Percentiles rank a stretch among this genome's conserved stretches.
Evolutionary conservation across 2,329 filamentous ascomycete species (phyloP).

Genomic region (Neurospora sp.): DNA sequence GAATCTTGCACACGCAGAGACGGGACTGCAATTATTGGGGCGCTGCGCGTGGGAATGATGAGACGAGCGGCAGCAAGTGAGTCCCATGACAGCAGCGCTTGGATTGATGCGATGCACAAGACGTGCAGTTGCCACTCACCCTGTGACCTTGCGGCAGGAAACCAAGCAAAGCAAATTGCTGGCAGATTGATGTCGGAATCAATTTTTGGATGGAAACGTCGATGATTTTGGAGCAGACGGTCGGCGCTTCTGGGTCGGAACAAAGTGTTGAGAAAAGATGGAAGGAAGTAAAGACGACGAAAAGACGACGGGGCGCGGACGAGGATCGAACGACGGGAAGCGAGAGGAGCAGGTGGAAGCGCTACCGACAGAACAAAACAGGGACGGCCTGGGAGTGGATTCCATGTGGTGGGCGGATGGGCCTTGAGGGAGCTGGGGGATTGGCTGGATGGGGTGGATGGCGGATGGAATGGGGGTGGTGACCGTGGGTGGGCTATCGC

Average conservation of each 20-base stretch:
- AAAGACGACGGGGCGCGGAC: not conserved
- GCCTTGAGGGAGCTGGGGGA: not conserved
- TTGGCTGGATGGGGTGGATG: conserved; percentile 1
- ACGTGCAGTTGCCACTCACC: conserved; percentile 6
- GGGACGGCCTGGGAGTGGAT: not conserved
- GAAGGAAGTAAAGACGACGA: not conserved
- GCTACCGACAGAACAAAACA: not conserved
- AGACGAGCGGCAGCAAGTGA: not conserved
- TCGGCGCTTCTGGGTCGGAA: not conserved
- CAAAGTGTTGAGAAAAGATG: not conserved
- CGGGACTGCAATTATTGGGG: not conserved
- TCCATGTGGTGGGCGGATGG: not conserved
- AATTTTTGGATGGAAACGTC: not conserved
- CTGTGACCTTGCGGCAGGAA: conserved; percentile 2
- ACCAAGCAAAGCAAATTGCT: not conserved
- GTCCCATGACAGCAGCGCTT: not conserved
- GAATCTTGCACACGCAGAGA: not conserved
- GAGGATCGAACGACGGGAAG: not conserved
- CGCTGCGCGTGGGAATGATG: not conserved
- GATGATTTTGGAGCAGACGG: not conserved
- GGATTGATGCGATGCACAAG: not conserved
- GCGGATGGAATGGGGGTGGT: conserved; percentile 5
- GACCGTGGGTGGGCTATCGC: not conserved
- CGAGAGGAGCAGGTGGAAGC: not conserved
- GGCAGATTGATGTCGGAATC: not conserved